Percentiles rank a stretch among this genome's conserved stretches.
These are phyloP conservation scores for Vigna trinervia DNA, from an alignment of 306 rosid species.

Conservation along the genomic window DNA sequence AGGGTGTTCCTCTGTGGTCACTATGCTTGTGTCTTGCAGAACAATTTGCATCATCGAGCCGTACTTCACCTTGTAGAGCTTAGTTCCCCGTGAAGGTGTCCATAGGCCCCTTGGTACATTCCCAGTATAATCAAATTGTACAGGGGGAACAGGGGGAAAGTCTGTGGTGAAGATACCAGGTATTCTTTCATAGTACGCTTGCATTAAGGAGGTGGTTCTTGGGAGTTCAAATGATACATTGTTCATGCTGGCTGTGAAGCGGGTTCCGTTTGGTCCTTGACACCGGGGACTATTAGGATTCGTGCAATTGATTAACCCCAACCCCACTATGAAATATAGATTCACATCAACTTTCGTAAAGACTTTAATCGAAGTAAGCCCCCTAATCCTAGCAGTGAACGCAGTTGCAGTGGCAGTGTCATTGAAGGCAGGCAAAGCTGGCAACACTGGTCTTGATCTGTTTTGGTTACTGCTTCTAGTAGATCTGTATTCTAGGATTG, in stretches of 20 bases:
- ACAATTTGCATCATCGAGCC: conserved; percentile 77
- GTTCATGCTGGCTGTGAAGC: conserved; percentile 87
- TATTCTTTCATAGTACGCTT: conserved; percentile 75
- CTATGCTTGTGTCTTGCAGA: conserved; percentile 85
- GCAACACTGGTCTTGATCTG: conserved; percentile 57
- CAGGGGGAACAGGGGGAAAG: conserved; percentile 79
- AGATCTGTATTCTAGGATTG: conserved; percentile 81
- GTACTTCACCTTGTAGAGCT: conserved; percentile 65
- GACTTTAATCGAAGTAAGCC: conserved; percentile 56
- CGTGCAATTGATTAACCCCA: conserved; percentile 84
- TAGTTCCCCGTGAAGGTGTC: conserved; percentile 74
- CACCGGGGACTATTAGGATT: conserved; percentile 84
- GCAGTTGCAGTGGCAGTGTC: conserved; percentile 76
- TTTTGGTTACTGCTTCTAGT: conserved; percentile 43
- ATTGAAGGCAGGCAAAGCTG: conserved; percentile 55
- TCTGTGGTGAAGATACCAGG: conserved; percentile 84
- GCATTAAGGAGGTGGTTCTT: conserved; percentile 72
- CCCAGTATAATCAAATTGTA: conserved; percentile 82
- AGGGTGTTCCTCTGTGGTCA: conserved; percentile 86
- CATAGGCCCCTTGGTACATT: conserved; percentile 80
- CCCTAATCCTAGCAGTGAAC: conserved; percentile 59
- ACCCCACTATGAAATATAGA: conserved; percentile 68
- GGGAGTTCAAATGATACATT: conserved; percentile 83
- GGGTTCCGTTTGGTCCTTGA: conserved; percentile 98
- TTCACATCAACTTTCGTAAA: conserved; percentile 55